A percentile compares a stretch with the other conserved stretches of the same genome.
Evolutionary conservation across 352 stramenopile genomes (phyloP).

Genomic region (Phytophthora fragariae): DNA sequence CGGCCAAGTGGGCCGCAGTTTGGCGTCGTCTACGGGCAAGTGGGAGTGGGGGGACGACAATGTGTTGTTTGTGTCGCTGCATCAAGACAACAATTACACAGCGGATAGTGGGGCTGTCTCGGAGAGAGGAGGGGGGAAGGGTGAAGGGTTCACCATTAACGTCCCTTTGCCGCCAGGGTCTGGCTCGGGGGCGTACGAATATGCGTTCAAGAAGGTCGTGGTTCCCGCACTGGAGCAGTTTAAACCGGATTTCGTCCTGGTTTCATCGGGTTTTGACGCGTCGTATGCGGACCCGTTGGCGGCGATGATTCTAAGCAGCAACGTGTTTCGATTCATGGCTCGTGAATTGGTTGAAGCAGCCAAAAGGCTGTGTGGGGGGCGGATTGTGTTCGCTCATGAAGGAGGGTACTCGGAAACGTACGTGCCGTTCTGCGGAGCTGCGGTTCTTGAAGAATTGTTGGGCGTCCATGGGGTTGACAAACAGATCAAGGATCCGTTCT

Average conservation of each 20-base stretch:
- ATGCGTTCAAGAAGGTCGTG: constrained; percentile 74
- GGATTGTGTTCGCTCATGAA: constrained; percentile 82
- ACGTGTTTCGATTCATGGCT: constrained; percentile 75
- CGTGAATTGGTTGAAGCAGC: constrained; percentile 57
- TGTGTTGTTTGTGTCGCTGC: constrained; percentile 81
- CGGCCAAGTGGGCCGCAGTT: too few species aligned
- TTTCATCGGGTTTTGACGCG: constrained; percentile 81
- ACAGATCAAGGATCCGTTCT: constrained; percentile 69
- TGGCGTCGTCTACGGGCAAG: too few species aligned
- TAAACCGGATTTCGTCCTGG: constrained; percentile 80
- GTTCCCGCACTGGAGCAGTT: constrained; percentile 73
- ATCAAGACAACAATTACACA: constrained; percentile 89
- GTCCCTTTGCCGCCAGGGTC: constrained; percentile 87
- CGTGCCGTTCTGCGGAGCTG: constrained; percentile 91
- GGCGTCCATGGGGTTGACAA: constrained; percentile 49
- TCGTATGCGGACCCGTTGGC: constrained; percentile 85
- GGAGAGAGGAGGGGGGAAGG: constrained; percentile 52
- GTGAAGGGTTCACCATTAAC: constrained; percentile 78
- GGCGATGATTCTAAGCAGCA: constrained; percentile 86
- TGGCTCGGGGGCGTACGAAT: constrained; percentile 73
- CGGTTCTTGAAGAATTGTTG: constrained; percentile 79
- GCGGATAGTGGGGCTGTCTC: constrained; percentile 50
- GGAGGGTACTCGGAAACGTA: constrained; percentile 90
- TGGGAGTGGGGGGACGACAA: constrained; percentile 47
- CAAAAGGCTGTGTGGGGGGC: constrained; percentile 50